phyloP scores from a whole-genome alignment of 306 rosid species.

The Cucurbita maxima region DNA sequence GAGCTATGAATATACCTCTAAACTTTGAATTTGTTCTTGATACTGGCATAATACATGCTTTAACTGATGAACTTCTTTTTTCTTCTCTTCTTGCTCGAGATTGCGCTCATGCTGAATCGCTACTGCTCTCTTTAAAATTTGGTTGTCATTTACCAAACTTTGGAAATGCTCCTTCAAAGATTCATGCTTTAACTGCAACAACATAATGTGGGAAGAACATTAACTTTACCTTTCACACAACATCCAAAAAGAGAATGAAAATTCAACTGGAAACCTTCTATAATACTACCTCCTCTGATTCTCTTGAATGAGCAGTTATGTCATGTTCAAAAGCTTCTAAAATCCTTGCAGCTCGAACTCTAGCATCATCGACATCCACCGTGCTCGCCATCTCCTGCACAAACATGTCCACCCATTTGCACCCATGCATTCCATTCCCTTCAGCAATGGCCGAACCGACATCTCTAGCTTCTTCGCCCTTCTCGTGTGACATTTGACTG shows the following conservation, averaged over 20 bases:
- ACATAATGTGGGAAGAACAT: neutral
- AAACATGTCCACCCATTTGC: constrained; percentile 29
- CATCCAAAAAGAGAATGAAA: neutral
- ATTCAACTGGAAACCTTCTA: neutral
- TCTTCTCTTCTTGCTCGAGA: constrained; percentile 26
- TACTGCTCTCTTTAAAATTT: constrained; percentile 26
- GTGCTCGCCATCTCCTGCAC: constrained; percentile 26
- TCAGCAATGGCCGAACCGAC: neutral
- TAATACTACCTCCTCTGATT: constrained; percentile 19
- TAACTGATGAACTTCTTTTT: constrained; percentile 19
- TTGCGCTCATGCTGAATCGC: constrained; percentile 28
- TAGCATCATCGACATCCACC: constrained; percentile 15
- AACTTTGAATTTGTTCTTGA: constrained; percentile 22
- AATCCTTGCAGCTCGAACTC: constrained; percentile 21
- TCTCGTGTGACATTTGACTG: constrained; percentile 14
- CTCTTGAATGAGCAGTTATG: constrained; percentile 11
- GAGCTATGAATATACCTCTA: constrained; percentile 12
- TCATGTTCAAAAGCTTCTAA: constrained; percentile 23
- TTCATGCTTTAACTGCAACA: constrained; percentile 16
- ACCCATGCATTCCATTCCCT: constrained; percentile 3
- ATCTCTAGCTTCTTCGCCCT: constrained; percentile 5
- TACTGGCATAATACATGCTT: constrained; percentile 19
- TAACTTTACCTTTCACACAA: neutral
- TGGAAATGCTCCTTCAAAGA: constrained; percentile 21
- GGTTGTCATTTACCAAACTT: constrained; percentile 26